Evolutionary conservation across 495 filamentous ascomycete genomes (phyloP), one percentile per base, ranked within the genome.

Genomic region (Viridothelium virens): DNA sequence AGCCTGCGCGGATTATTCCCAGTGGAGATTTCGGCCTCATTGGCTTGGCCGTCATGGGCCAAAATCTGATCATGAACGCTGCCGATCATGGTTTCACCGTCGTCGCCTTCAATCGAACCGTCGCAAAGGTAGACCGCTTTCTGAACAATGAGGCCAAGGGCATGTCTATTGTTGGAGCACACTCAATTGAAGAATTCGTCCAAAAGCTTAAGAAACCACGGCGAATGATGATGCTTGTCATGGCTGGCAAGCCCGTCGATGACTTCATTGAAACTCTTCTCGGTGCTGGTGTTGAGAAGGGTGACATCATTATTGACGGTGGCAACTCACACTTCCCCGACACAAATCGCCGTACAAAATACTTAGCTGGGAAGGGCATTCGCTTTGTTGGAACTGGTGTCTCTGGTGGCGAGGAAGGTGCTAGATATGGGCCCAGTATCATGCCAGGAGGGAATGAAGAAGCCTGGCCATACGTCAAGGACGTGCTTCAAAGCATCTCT

Each of bases 261-360:
- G 89, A 94, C 82, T 97, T 96, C 87, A 97, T 98, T 78, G 90
- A 96, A 82, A 85, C 89, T 67, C 89, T 97, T 62, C 87, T 98
- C 48, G 69, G 70, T 59, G 91, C 92, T 63, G 87, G 89, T 77
- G 82, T 93, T 63, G 91, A 96, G 79, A 78, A 87, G 77, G 94
- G 92, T 69, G 94, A 98, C 79, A 96, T 98, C 83, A 94, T 98
- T 82, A 97, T 98, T 74, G 94, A 98, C 75, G 94, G 94, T 78
- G 94, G 94, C 70, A 98, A 98, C 87, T 97, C 95, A 61, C 94
- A 98, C 82, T 98, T 88, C 87, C 94, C 94, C 74, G 94, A 98
- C 82, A 91, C 88, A 83, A 98, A 96, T 86, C 91, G 94, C 80
- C 90, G 94, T 74, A 90, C 90, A 73, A 82, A 88, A 77, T 92